Conservation (phyloP, 192 early-diverging fungal genomes). For the Backusella macrospora region DNA sequence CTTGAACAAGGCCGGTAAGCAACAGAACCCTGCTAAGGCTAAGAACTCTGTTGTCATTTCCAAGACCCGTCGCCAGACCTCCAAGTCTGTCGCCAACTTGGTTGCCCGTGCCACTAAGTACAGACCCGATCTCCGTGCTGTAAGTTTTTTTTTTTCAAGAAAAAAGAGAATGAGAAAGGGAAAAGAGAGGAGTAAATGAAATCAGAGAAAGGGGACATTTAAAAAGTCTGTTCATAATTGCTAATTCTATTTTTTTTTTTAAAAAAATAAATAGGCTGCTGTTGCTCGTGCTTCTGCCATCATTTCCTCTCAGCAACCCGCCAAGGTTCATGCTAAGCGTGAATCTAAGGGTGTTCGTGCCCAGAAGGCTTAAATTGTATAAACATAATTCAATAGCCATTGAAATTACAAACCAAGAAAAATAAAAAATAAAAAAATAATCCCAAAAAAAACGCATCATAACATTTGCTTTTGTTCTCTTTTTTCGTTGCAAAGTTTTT, state of each 20-base stretch:
- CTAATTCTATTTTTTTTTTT: constrained; percentile 13
- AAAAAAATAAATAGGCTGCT: constrained; percentile 57
- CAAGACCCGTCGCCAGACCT: constrained; percentile 64
- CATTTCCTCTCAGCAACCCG: constrained; percentile 63
- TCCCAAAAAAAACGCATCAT: not conserved
- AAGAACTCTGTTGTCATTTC: constrained; percentile 56
- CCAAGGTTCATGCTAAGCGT: constrained; percentile 60
- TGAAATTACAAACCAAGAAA: not conserved
- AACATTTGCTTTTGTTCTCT: not conserved
- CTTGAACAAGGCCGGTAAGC: constrained; percentile 59
- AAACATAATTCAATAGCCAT: constrained; percentile 10
- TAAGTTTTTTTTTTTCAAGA: constrained; percentile 28
- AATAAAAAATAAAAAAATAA: not conserved
- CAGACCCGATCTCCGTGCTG: constrained; percentile 73
- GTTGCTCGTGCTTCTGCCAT: constrained; percentile 73
- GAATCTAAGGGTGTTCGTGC: constrained; percentile 62
- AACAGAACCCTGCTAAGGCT: constrained; percentile 57
- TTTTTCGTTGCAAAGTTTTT: too few relatives aligned
- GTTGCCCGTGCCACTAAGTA: constrained; percentile 56
- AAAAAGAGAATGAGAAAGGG: not conserved
- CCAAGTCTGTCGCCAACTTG: constrained; percentile 66
- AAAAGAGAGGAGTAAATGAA: not conserved
- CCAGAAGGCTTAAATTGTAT: constrained; percentile 42
- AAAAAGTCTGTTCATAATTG: not conserved
- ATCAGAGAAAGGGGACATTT: too few relatives aligned